Base-by-base conservation (phyloP, 2,329 filamentous ascomycete genomes). In the Neopestalotiopsis sp. region DNA sequence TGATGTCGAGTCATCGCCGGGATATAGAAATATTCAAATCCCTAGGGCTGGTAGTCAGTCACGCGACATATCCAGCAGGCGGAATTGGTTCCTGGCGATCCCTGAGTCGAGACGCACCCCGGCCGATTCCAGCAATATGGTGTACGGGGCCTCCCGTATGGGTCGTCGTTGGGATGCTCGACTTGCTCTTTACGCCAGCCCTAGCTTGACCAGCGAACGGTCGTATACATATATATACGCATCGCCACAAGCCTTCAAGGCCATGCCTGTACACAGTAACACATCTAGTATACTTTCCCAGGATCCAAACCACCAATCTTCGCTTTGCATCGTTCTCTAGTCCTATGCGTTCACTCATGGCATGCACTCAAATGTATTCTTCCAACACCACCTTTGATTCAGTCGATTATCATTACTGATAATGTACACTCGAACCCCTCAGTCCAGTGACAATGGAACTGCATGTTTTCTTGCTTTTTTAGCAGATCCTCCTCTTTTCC, bases 391-490 rank as follows among this genome's bases (percentile, higher is more conserved):
- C 45, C 45, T n/a, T 20, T 52, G 45, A n/a, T 52, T 52, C 45
- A 52, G 45, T 52, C 45, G 17, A 52, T 52, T 52, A 52, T 52
- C 45, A 52, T 52, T 52, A 52, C 45, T 52, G 45, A 52, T 52
- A 52, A 52, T 52, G n/a, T 52, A 52, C 45, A 52, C 45, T 52
- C 45, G 45, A 52, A 52, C 45, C 45, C 45, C 45, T 52, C 45
- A 52, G 45, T 10, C 45, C 45, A 52, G 45, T 20, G n/a, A 38
- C 20, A n/a, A 7, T 52, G 45, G 45, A 52, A 52, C 45, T 52
- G 20, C 45, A 52, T 52, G 45, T n/a, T 20, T 52, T 52, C 14
- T 52, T 52, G n/a, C 45, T 17, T 17, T 2, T 38, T 38, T 17
- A 52, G 45, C 45, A 20, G 20, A 24, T 52, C 45, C 45, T 52